Base-by-base conservation (phyloP, 305 asterid species). In the Solanum chacoense region DNA sequence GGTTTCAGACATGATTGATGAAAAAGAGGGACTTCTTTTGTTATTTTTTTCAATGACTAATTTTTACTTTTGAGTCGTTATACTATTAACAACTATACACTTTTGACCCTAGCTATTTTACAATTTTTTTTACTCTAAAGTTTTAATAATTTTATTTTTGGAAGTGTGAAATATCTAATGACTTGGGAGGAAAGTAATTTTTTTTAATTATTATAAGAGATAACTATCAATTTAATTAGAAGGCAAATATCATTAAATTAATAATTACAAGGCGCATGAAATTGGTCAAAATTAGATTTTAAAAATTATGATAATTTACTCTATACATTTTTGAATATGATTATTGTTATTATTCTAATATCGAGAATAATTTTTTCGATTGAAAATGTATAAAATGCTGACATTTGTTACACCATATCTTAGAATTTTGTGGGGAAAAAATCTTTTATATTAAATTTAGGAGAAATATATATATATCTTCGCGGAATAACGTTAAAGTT, bases 1-100 rank as follows among this genome's bases (percentile, higher is more conserved):
- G 93, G 91, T 90, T 91, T 83, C 90, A 89, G 94, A 87, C 94
- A 92, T 88, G 87, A 85, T 89, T 38, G 91, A 88, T 91, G 63
- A 75, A 90, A 87, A 72, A 71, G 84, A 78, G 91, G 91, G 88
- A 36, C 73, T 31, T 13, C 3, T 87, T 50, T 3, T 83, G 89
- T 37, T 37, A 34, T 3, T 76, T 24, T 24, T 71, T 32, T 8
- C 28, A 2, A 8, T 45, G 77, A 13, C 20, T 24, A 26, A 22
- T 35, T 29, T 1, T 2, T 14, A 4, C 81, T 55, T 87, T 87
- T 75, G 35, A 31, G 22, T 31, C 87, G 45, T 31, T 83, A 0
- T 2, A 45, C 18, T 83, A 50, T 50, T 50, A 29, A 31, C 26
- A 8, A 31, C 0, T 29, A 8, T 83, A 50, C 72, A 50, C 42